Evolutionary conservation across 148 eudicot genomes (phyloP), one percentile per base, ranked within the genome.

Genomic region (Linanthus parryae): DNA sequence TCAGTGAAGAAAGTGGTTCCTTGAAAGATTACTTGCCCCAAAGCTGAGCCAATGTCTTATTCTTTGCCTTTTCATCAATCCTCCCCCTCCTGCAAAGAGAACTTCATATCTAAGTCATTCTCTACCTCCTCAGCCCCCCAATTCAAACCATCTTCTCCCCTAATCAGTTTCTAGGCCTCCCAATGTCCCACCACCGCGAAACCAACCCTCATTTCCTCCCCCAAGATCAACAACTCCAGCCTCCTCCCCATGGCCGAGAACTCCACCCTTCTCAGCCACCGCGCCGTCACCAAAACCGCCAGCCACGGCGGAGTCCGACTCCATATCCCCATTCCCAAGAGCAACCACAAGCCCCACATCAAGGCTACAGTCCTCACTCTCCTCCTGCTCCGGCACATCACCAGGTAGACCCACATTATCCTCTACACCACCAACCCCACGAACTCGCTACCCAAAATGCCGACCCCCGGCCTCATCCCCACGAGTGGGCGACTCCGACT

Each of bases 11-110:
- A 31, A 31, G 35, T 31, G 5, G 35, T 5, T 5, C 7, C 35
- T 31, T n/a, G n/a, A 31, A 64, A 59, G 73, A 67, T 81, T 72
- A 66, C 88, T 88, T 88, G 88, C 88, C 79, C 73, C 57, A 2
- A 16, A 44, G 56, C 70, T 57, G 61, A 55, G 61, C 76, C 57
- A 64, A 55, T 50, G 27, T 59, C 44, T 62, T 77, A 88, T 88
- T 65, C 96, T 76, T 84, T 64, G 42, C 82, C 78, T 67, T 70
- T 68, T 48, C 7, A 58, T 40, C 61, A 73, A 65, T 66, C 78
- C 57, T 54, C 52, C 64, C 57, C 38, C 57, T 44, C 48, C 14
- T n/a, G n/a, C n/a, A n/a, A n/a, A n/a, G n/a, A n/a, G n/a, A 12
- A 48, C 54, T 57, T 52, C 54, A 58, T 22, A 30, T 54, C 57